Percentiles rank a stretch among this genome's conserved stretches.
phyloP scores from a whole-genome alignment of 176 grass and related monocot species.

The Zoysia pacifica region DNA sequence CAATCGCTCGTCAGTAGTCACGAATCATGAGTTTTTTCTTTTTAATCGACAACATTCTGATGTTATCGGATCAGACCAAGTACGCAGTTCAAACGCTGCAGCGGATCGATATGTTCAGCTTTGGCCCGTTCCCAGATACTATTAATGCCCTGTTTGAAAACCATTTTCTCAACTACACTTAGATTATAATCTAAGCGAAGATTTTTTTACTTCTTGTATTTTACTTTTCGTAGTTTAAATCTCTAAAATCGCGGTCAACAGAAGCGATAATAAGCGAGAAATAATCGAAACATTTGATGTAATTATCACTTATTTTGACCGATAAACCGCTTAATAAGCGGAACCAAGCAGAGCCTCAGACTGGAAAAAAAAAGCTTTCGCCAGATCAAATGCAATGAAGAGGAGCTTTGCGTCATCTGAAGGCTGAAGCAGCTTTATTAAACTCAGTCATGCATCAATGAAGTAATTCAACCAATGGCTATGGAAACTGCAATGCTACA shows the following conservation, averaged over 20 bases:
- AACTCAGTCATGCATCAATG: neutral
- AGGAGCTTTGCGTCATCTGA: neutral
- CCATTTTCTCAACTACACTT: too few species aligned
- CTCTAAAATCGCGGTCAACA: too few species aligned
- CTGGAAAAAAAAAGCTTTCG: neutral
- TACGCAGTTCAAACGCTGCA: conserved; percentile 24
- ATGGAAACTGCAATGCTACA: conserved; percentile 25
- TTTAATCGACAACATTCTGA: too few species aligned
- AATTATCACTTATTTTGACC: too few species aligned
- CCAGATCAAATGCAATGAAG: neutral
- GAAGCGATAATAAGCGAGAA: too few species aligned
- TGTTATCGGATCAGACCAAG: conserved; percentile 40
- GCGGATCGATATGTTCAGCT: neutral
- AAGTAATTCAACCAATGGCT: neutral
- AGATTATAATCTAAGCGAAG: too few species aligned
- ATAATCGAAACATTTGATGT: too few species aligned
- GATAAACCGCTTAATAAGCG: too few species aligned
- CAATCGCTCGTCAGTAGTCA: conserved; percentile 6
- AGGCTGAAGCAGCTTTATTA: neutral
- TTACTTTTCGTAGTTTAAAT: too few species aligned
- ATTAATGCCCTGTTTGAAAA: too few species aligned
- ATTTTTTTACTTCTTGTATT: too few species aligned
- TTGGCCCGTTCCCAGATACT: neutral
- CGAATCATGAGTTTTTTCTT: neutral
- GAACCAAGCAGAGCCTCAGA: too few species aligned